phyloP scores from a whole-genome alignment of 495 filamentous ascomycete genomes.

The Parachaetomium inaequale region DNA sequence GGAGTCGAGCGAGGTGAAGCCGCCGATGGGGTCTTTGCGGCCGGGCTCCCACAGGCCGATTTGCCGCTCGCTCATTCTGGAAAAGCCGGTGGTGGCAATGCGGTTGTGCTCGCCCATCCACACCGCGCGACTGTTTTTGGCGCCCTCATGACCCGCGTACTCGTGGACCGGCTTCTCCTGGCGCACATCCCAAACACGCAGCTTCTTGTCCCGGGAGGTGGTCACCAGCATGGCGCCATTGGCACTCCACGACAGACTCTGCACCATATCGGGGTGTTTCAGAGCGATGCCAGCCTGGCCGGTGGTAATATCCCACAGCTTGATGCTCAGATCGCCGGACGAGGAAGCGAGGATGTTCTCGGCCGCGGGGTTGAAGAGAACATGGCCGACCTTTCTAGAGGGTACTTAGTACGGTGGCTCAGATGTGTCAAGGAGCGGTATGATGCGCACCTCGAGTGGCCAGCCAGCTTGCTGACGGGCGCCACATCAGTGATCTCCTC shows the following conservation, averaged over 20 bases:
- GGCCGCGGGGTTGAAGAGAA: conserved; percentile 94
- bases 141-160: conserved; percentile 78
- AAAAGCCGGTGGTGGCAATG: conserved; percentile 94
- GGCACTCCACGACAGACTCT: conserved; percentile 93
- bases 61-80: conserved; percentile 95
- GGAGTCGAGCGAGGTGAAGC: conserved; percentile 82
- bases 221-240: conserved; percentile 86
- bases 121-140: conserved; percentile 92
- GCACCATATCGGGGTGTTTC: conserved; percentile 85
- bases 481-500: conserved; percentile 78
- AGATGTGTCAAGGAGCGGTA: not conserved
- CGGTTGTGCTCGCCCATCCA: conserved; percentile 97
- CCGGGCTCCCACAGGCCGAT: conserved; percentile 93
- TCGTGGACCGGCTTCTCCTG: conserved; percentile 87
- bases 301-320: conserved; percentile 91
- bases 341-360: conserved; percentile 93
- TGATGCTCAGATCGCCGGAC: conserved; percentile 92
- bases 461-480: conserved; percentile 74
- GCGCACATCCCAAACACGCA: conserved; percentile 93
- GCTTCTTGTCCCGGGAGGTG: conserved; percentile 95
- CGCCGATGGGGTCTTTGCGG: conserved; percentile 78
- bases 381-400: conserved; percentile 86
- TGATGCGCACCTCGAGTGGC: conserved; percentile 57
- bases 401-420: conserved; percentile 12
- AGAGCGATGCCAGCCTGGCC: conserved; percentile 67